A percentile compares a stretch with the other conserved stretches of the same genome.
Conservation (phyloP, 352 stramenopile species). For the Pythium insidiosum region DNA sequence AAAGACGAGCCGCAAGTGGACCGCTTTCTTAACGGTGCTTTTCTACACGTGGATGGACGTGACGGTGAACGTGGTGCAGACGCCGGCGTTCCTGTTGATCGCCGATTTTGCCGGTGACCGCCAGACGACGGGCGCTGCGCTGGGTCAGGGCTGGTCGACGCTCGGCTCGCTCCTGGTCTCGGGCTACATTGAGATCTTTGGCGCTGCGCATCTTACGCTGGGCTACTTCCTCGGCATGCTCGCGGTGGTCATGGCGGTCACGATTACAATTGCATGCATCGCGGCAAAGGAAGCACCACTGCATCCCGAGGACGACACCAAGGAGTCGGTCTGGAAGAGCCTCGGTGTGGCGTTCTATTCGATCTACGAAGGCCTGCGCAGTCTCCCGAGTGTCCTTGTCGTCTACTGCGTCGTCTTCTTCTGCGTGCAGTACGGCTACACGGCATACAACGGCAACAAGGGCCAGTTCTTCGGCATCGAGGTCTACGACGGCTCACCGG, state of each 20-base stretch:
- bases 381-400: constrained; percentile 24
- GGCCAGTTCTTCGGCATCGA: constrained; percentile 56
- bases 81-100: constrained; percentile 33
- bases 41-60: constrained; percentile 67
- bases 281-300: constrained; percentile 23
- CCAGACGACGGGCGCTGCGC: constrained; percentile 32
- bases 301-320: too few relatives aligned
- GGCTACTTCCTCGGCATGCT: constrained; percentile 49
- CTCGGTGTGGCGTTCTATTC: constrained; percentile 30
- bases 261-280: constrained; percentile 21
- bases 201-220: constrained; percentile 34
- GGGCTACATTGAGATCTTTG: constrained; percentile 38
- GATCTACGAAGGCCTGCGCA: constrained; percentile 35
- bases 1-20: constrained; percentile 33
- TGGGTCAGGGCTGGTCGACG: constrained; percentile 39
- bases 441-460: constrained; percentile 57
- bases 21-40: constrained; percentile 34
- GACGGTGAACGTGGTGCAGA: constrained; percentile 42
- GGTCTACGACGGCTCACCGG: constrained; percentile 39
- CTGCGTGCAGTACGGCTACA: constrained; percentile 47
- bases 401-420: constrained; percentile 53
- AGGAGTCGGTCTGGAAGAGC: constrained; percentile 12
- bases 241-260: constrained; percentile 25
- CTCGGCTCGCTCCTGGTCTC: constrained; percentile 36
- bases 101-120: constrained; percentile 46